Base-by-base conservation (phyloP, 345 rosid genomes). In the Trapa bicornis region DNA sequence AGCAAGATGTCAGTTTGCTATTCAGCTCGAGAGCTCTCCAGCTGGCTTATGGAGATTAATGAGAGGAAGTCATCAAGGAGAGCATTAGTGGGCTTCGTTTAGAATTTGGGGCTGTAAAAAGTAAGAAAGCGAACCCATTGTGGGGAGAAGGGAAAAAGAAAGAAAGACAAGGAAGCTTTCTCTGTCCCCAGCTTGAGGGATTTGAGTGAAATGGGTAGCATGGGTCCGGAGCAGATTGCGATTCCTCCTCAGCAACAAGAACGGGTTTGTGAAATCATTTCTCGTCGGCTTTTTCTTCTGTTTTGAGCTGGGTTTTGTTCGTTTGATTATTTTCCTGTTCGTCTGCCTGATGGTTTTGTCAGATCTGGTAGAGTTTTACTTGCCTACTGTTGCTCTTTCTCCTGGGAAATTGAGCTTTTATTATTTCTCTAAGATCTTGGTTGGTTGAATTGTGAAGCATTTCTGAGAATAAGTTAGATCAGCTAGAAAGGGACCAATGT, bases 191-290 rank as follows among this genome's bases (percentile, higher is more conserved):
- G 29, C 43, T 61, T 35, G 43, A 37, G 52, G 29, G 22, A 13
- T n/a, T 47, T 37, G 66, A 6, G 43, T 12, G 38, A 17, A 38
- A 67, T 43, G 65, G 35, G 63, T 53, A 52, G 29, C 9, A 80
- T 82, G 86, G 86, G 86, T 57, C 77, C 83, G 32, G 79, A 86
- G 84, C 96, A 83, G 72, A 81, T 79, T 47, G 81, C 88, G 68
- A 75, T 85, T 64, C 89, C 87, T 68, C 86, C 75, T 66, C 85
- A 80, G 64, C 89, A 43, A 65, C 72, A 61, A 69, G 72, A 69
- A 69, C 65, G 83, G 88, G 96, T 86, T 71, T 65, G 75, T 70
- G 16, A 11, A 35, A 58, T 58, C 15, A 32, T 58, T 11, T 29
- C 63, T 58, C 64, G 66, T 57, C 61, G 67, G 60, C 53, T 3